phyloP scores from a whole-genome alignment of 2,329 filamentous ascomycete genomes.

The Fusarium duplospermum region DNA sequence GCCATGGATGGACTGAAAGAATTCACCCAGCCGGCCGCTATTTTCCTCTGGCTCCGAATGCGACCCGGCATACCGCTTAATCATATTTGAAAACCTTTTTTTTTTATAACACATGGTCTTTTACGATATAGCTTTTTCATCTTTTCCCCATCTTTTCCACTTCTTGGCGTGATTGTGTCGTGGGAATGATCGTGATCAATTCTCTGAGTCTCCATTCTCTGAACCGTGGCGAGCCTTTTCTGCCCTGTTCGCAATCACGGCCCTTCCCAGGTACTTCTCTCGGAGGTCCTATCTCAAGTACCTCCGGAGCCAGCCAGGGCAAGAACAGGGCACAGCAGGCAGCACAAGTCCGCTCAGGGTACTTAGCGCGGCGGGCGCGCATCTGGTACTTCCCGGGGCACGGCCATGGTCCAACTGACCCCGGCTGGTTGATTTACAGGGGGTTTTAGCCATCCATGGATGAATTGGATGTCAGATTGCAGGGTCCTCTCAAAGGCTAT shows the following conservation, averaged over 20 bases:
- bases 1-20: neutral
- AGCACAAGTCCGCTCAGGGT: slow-evolving; percentile 12
- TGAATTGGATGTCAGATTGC: slow-evolving; percentile 29
- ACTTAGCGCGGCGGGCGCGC: slow-evolving; percentile 33
- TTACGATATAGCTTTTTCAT: neutral
- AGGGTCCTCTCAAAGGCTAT: slow-evolving; percentile 22
- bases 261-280: slow-evolving; percentile 6
- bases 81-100: neutral
- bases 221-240: neutral
- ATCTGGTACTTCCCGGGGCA: slow-evolving; percentile 31
- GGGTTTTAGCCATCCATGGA: slow-evolving; percentile 3
- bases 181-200: neutral
- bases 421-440: slow-evolving; percentile 18
- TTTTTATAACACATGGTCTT: neutral
- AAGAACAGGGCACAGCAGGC: slow-evolving; percentile 15
- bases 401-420: slow-evolving; percentile 18
- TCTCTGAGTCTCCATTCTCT: neutral
- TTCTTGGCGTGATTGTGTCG: neutral
- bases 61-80: neutral
- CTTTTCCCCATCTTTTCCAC: neutral
- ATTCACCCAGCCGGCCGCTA: neutral
- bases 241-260: neutral
- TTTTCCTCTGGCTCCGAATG: neutral
- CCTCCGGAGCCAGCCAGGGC: slow-evolving; percentile 5
- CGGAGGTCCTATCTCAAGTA: slow-evolving; percentile 10